Base-by-base conservation (phyloP, 257 asterid species). In the Scutellaria galericulata region DNA sequence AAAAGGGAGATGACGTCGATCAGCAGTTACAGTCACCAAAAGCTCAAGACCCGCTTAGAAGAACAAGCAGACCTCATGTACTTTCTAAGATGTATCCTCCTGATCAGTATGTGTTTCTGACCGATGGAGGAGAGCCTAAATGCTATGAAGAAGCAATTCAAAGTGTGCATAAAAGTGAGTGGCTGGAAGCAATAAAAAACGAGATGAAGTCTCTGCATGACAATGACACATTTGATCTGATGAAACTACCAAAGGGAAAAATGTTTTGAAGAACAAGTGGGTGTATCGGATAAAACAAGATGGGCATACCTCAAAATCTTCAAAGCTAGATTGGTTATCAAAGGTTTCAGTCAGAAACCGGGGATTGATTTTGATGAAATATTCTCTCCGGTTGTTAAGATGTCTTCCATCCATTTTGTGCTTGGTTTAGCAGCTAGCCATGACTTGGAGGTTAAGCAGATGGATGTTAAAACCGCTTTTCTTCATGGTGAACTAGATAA, bases 391-490 rank as follows among this genome's bases (percentile, higher is more conserved):
- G 9, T 57, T 7, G 55, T 75, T 12, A 68, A 75, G 48, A 68
- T 68, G 22, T 11, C 20, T 0, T 58, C 69, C 1, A 48, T 67
- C 11, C 27, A 10, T 7, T 13, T 50, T 10, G 22, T 67, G 5
- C 9, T 57, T 8, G 4, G 56, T 6, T 7, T 75, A 0, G 64
- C 37, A 35, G 71, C 47, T 9, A 10, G 39, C 7, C n/a, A 37
- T n/a, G 64, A 75, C 39, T 9, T 68, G 9, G 70, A 75, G 52
- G 12, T 68, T 40, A 71, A 59, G 24, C 55, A 66, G 12, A 51
- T 75, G 14, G 69, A 57, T 35, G 64, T 75, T 35, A 75, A 75
- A 11, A 46, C 54, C 4, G 31, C 64, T 14, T 75, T 75, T 13
- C 54, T 75, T 4, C 74, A 75, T 66, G 62, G 24, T 6, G 64